Base-by-base conservation (phyloP, 257 asterid genomes). In the Solanum gracilifrons region DNA sequence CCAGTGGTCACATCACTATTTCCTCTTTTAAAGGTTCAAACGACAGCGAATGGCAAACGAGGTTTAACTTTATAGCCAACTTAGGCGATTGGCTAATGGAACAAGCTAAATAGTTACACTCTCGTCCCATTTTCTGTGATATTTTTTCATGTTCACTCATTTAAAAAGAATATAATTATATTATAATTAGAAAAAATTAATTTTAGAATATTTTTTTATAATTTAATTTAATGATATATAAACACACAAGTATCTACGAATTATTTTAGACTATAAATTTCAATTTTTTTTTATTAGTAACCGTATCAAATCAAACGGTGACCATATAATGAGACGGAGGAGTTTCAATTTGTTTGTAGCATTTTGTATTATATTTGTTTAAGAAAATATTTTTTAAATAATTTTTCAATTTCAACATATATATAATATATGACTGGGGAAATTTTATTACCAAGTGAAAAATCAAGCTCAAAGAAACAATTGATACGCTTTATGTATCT, bases 261-360 rank as follows among this genome's bases (percentile, higher is more conserved):
- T 51, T 51, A 51, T 16, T 51, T 6, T 16, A 51, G 0, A 51
- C 7, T 6, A 1, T 0, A 51, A 51, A 51, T 16, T 2, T 51
- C 23, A 16, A 48, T 0, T 5, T 41, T 51, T 15, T 16, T 15
- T 16, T 0, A 5, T 51, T 51, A 43, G 2, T 43, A 43, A 43
- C 18, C 0, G 5, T 48, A 16, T 48, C 9, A 51, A 51, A 6
- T 51, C 60, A 51, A 51, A 16, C 1, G 0, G 9, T 16, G 18
- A 16, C 0, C 9, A 1, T 13, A 48, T 48, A 2, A 48, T 51
- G n/a, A 51, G 4, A 18, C 0, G 0, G 4, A 18, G 9, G 23
- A 51, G n/a, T 51, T 18, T 18, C 23, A 51, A 51, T 51, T 51
- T 51, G 9, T 16, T 18, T 16, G 9, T 51, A 16, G 62, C n/a